Base-by-base conservation (phyloP, 129 eudicot species). In the Glebionis coronaria region DNA sequence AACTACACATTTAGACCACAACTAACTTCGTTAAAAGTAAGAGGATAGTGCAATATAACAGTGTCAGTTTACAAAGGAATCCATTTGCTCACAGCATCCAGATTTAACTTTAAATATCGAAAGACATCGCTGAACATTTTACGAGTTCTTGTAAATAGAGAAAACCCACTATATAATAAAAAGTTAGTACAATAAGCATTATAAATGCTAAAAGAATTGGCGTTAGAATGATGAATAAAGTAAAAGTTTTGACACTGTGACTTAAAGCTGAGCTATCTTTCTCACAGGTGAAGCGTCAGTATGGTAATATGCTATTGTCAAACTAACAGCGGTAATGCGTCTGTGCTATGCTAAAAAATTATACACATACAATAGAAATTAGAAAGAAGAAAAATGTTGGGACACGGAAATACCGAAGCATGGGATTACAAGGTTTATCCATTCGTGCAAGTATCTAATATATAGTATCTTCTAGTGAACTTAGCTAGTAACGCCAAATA, bases 1-100 rank as follows among this genome's bases (percentile, higher is more conserved):
- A 46, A 65, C 29, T 14, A 25, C 68, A 51, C 12, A 3, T 12
- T 55, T 46, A 67, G 69, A 35, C 54, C 67, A 29, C 20, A 61
- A 16, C 50, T 8, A 56, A 14, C 74, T 42, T 69, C 4, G 0
- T 50, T 5, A n/a, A 40, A 71, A 35, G 51, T 31, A 61, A 61
- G 12, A 12, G 51, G 12, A 40, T 21, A 20, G 38, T 63, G 69
- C 69, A 51, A 31, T 5, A 10, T 10, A 50, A 49, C 49, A 9
- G 57, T 28, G 25, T 40, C 27, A 4, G 31, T 57, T 57, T 9
- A 47, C 13, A 71, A 23, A 23, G 25, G 2, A 23, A 23, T 23
- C 25, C 25, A 23, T 23, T 23, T 23, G 2, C 25, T 23, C 25
- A 23, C 25, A 23, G 25, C 25, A 23, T 23, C 25, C 25, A 2